phyloP scores from a whole-genome alignment of 2,329 filamentous ascomycete genomes.

The Neofusicoccum kwambonambiense region DNA sequence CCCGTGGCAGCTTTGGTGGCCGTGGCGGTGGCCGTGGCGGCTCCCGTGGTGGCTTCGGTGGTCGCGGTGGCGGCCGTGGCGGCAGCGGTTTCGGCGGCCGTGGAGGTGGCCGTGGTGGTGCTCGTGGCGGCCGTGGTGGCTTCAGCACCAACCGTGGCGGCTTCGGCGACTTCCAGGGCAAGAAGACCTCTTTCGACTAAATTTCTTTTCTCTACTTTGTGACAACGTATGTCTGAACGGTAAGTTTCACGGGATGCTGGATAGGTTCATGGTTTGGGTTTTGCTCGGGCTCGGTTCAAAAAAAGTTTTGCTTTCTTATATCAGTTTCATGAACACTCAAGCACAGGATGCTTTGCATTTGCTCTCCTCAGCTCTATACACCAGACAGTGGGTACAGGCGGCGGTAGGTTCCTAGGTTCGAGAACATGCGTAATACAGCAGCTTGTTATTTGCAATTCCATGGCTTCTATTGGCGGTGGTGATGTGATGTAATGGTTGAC shows the following conservation, averaged over 20 bases:
- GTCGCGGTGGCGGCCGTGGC: conserved; percentile 40
- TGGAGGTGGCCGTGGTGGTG: conserved; percentile 39
- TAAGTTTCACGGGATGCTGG: conserved; percentile 4
- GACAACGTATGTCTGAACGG: not conserved
- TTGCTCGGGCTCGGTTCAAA: conserved; percentile 1
- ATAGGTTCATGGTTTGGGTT: conserved; percentile 2
- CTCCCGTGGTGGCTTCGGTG: conserved; percentile 56
- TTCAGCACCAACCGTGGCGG: conserved; percentile 50
- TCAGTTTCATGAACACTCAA: not conserved
- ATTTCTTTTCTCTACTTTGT: not conserved
- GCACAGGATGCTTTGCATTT: not conserved
- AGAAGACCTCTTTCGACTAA: conserved; percentile 68
- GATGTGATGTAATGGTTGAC: not conserved
- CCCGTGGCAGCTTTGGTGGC: conserved; percentile 41
- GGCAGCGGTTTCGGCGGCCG: conserved; percentile 55
- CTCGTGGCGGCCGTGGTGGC: conserved; percentile 36
- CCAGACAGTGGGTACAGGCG: not conserved
- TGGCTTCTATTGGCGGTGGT: not conserved
- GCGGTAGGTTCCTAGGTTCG: not conserved
- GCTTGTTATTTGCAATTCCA: not conserved
- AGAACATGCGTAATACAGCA: not conserved
- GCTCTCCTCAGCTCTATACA: conserved; percentile 6
- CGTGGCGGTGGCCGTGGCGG: conserved; percentile 51
- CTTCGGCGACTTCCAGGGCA: conserved; percentile 70
- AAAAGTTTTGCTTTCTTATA: not conserved